These are phyloP conservation scores for Boletus sp. DNA, from an alignment of 768 basidiomycete genomes.

Conservation along the genomic window DNA sequence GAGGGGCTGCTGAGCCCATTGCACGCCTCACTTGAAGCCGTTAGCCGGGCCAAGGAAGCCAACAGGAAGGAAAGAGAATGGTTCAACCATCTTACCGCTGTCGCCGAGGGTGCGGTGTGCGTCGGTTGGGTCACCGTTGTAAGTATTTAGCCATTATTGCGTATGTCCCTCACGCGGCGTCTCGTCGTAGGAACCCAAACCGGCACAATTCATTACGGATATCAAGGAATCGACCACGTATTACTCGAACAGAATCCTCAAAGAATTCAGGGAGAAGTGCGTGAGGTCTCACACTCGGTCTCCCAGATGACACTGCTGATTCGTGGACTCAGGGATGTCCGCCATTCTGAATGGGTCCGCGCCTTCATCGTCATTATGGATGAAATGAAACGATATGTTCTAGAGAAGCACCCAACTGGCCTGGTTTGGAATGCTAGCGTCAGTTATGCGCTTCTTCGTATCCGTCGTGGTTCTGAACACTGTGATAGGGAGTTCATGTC, in stretches of 20 bases:
- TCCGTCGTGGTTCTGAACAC: background rate
- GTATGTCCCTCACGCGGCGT: background rate
- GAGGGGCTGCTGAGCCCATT: constrained; percentile 63
- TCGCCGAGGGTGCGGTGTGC: constrained; percentile 78
- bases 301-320: constrained; percentile 3
- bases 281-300: constrained; percentile 23
- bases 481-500: constrained; percentile 51
- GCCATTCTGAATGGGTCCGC: constrained; percentile 87
- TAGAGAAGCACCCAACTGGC: constrained; percentile 83
- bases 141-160: constrained; percentile 29
- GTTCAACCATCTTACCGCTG: constrained; percentile 72
- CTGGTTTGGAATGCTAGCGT: constrained; percentile 87
- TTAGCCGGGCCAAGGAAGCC: constrained; percentile 79
- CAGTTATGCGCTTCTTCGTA: constrained; percentile 9
- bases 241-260: constrained; percentile 86
- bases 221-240: constrained; percentile 84
- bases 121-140: constrained; percentile 90
- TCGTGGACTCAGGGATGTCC: constrained; percentile 60
- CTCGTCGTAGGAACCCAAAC: constrained; percentile 59
- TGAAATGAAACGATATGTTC: constrained; percentile 75
- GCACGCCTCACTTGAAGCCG: constrained; percentile 65
- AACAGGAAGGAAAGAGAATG: constrained; percentile 78
- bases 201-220: constrained; percentile 74
- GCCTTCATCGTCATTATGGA: constrained; percentile 69
- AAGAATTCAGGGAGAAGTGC: constrained; percentile 91